Evolutionary conservation across 2,329 filamentous ascomycete genomes (phyloP).

Genomic region (Domatiomyces globalis): DNA sequence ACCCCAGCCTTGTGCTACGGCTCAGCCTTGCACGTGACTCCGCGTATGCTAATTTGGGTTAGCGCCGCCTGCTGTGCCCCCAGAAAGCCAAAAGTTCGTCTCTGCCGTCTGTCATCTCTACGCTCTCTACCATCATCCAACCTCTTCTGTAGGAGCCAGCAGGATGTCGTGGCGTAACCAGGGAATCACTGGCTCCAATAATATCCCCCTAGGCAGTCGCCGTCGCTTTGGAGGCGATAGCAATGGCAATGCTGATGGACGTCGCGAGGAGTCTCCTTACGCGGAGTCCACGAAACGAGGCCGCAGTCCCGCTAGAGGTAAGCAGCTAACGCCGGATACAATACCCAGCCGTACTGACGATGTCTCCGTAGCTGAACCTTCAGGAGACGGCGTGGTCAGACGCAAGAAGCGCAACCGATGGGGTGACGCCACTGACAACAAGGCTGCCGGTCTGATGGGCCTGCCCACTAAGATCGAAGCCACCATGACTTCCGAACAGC

Average conservation of each 20-base stretch:
- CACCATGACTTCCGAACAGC: conserved; percentile 96
- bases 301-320: conserved; percentile 75
- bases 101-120: no score
- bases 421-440: conserved; percentile 96
- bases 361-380: conserved; percentile 28
- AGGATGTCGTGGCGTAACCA: conserved; percentile 55
- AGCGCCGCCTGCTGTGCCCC: no score
- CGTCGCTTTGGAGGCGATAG: conserved; percentile 64
- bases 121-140: no score
- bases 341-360: conserved; percentile 17
- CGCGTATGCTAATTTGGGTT: no score
- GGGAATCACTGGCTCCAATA: conserved; percentile 95
- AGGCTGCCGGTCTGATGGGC: conserved; percentile 94
- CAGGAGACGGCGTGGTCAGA: conserved; percentile 63
- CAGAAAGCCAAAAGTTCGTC: no score
- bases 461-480: conserved; percentile 90
- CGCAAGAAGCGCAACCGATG: conserved; percentile 98
- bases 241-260: conserved; percentile 25
- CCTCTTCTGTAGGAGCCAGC: no score
- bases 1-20: no score
- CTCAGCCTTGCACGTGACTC: no score
- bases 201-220: conserved; percentile 79
- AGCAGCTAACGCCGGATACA: conserved; percentile 4
- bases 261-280: conserved; percentile 32
- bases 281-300: conserved; percentile 61